Evolutionary conservation across 2,329 filamentous ascomycete genomes (phyloP).

Genomic region (Waltergamsia citrina): DNA sequence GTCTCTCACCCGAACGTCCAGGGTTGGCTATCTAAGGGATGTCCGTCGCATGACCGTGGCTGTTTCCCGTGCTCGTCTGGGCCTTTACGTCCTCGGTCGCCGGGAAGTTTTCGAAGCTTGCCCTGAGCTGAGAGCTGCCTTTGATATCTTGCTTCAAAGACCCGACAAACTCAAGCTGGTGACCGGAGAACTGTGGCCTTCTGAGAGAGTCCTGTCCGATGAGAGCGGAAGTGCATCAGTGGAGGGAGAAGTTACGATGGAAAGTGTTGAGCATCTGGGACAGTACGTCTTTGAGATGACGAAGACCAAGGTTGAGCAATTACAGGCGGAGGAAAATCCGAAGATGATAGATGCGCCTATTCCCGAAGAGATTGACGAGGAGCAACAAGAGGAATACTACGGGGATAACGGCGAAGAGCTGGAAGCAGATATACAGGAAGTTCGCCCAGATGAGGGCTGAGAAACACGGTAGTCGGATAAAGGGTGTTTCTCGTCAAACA

Average conservation of each 20-base stretch:
- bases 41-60: conserved; percentile 90
- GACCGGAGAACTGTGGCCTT: conserved; percentile 79
- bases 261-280: conserved; percentile 85
- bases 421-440: conserved; percentile 24
- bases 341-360: conserved; percentile 12
- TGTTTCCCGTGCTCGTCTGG: conserved; percentile 81
- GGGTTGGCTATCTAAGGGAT: conserved; percentile 87
- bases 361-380: conserved; percentile 14
- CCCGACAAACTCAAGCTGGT: conserved; percentile 74
- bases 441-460: conserved; percentile 18
- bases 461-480: too few species aligned
- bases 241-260: conserved; percentile 62
- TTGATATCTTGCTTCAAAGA: conserved; percentile 66
- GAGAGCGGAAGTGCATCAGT: conserved; percentile 26
- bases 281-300: conserved; percentile 98
- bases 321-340: conserved; percentile 27
- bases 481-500: too few species aligned
- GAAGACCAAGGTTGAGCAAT: conserved; percentile 44
- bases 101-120: conserved; percentile 82
- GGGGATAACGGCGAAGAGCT: conserved; percentile 18
- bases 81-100: conserved; percentile 85
- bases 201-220: conserved; percentile 39
- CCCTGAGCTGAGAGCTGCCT: conserved; percentile 79
- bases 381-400: conserved; percentile 18
- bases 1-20: conserved; percentile 79